These are phyloP conservation scores for Nymphaea thermarum DNA, from an alignment of 164 flowering plant genomes.

Conservation along the genomic window DNA sequence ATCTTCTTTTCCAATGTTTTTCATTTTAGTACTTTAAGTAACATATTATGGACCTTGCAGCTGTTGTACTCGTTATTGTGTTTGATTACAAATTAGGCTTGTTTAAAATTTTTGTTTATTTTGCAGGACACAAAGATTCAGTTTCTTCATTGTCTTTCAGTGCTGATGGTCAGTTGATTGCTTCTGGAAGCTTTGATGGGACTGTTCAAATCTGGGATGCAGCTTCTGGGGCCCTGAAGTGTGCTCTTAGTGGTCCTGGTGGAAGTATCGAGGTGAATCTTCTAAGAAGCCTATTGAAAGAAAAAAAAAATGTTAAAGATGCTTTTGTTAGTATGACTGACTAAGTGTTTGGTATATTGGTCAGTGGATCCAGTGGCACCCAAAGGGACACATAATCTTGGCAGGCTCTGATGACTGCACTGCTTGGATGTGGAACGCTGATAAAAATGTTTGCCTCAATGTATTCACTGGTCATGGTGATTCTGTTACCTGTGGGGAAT, in stretches of 20 bases:
- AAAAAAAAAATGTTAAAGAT: too few species aligned
- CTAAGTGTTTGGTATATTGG: constrained; percentile 4
- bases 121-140: constrained; percentile 70
- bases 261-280: constrained; percentile 71
- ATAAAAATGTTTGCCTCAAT: constrained; percentile 40
- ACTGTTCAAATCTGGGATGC: constrained; percentile 62
- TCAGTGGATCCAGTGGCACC: constrained; percentile 99
- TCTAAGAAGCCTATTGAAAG: not conserved
- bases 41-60: too few species aligned
- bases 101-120: not conserved
- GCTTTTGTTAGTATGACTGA: too few species aligned
- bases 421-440: constrained; percentile 97
- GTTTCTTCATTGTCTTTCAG: constrained; percentile 67
- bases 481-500: constrained; percentile 84
- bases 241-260: constrained; percentile 70
- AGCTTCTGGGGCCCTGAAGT: constrained; percentile 40
- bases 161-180: constrained; percentile 77
- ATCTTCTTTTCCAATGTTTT: too few species aligned
- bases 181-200: constrained; percentile 85
- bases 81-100: too few species aligned
- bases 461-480: constrained; percentile 69
- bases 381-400: constrained; percentile 71
- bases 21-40: too few species aligned
- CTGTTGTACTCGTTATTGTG: too few species aligned
- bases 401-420: constrained; percentile 83